Conservation (phyloP, 225 moss, liverwort and hornwort genomes). For the Physcomitrium patens region DNA sequence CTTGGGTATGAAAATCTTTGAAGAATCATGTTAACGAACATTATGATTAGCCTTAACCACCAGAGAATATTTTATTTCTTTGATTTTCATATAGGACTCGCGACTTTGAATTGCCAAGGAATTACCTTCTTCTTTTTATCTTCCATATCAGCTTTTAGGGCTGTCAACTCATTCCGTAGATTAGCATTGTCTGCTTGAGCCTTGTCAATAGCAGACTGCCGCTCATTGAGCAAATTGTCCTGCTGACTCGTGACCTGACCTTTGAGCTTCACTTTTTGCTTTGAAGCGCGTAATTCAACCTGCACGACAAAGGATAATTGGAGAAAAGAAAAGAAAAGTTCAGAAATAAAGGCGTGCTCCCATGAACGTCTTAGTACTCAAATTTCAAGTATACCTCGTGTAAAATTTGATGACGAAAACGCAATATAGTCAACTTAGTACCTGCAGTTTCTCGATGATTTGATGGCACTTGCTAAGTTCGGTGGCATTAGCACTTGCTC, state of each 20-base stretch:
- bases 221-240: conserved; percentile 85
- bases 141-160: conserved; percentile 72
- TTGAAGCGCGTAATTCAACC: conserved; percentile 89
- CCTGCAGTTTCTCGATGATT: conserved; percentile 96
- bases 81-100: background rate
- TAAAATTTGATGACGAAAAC: background rate
- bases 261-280: conserved; percentile 95
- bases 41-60: background rate
- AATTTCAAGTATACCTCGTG: conserved; percentile 11
- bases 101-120: background rate
- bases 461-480: conserved; percentile 93
- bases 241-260: conserved; percentile 93
- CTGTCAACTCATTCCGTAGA: conserved; percentile 75
- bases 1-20: conserved; percentile 17
- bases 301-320: conserved; percentile 37
- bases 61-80: conserved; percentile 5
- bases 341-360: background rate
- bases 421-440: conserved; percentile 13
- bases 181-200: conserved; percentile 67
- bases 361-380: background rate
- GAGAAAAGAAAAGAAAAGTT: background rate
- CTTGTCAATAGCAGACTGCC: conserved; percentile 87
- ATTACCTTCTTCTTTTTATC: conserved; percentile 80
- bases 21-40: conserved; percentile 4
- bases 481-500: conserved; percentile 67